phyloP scores from a whole-genome alignment of 208 protist genomes.

The Acanthamoeba pearcei region DNA sequence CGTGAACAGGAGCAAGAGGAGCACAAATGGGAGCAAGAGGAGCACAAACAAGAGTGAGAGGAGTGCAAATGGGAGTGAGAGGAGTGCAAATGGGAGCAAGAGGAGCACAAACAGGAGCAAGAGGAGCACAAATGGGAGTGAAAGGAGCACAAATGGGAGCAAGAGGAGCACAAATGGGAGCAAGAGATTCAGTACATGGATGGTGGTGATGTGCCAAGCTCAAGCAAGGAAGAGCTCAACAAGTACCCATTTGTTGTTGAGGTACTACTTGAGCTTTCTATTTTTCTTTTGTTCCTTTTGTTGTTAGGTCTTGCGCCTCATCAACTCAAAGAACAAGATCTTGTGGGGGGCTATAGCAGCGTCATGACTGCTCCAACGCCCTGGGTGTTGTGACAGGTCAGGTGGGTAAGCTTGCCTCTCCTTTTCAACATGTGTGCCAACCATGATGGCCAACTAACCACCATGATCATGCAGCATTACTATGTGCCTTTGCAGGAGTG shows the following conservation, averaged over 20 bases:
- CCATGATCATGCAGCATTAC: background rate
- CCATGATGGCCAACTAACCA: background rate
- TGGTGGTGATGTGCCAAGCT: background rate
- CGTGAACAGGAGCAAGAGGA: too few relatives aligned
- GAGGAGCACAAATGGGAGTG: too few relatives aligned
- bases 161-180: background rate
- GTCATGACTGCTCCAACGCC: background rate
- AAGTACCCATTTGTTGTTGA: background rate
- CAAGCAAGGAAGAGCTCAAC: background rate
- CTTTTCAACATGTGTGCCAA: background rate
- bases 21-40: too few relatives aligned
- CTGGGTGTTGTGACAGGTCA: background rate
- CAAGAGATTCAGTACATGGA: background rate
- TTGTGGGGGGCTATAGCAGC: background rate
- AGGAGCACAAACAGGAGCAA: too few relatives aligned
- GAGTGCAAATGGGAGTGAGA: too few relatives aligned
- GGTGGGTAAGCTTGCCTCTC: background rate
- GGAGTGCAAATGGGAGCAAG: too few relatives aligned
- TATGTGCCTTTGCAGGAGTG: background rate
- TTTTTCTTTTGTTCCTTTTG: background rate
- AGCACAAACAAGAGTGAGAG: too few relatives aligned
- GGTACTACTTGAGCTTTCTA: background rate
- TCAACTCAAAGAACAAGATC: background rate
- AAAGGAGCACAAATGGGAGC: too few relatives aligned
- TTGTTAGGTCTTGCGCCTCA: background rate